Evolutionary conservation across 768 basidiomycete genomes (phyloP).

Genomic region (Naganishia vaughanmartiniae): DNA sequence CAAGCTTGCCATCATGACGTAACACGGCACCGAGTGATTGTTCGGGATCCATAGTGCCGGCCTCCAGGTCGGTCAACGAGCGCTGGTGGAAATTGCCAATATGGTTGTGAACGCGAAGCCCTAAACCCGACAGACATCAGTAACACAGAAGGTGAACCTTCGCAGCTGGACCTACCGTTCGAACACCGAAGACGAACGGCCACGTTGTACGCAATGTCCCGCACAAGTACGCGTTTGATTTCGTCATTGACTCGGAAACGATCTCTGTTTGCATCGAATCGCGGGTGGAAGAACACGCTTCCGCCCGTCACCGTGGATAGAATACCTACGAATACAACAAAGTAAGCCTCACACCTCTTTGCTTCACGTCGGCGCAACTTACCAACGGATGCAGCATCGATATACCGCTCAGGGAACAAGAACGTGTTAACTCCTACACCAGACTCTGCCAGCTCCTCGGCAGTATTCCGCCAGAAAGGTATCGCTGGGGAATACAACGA

Average conservation of each 20-base stretch:
- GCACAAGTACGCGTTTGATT: constrained; percentile 64
- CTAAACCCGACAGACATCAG: not conserved
- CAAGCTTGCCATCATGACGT: constrained; percentile 67
- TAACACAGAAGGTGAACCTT: not conserved
- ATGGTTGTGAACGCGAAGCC: constrained; percentile 42
- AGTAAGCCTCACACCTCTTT: not conserved
- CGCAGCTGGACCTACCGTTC: constrained; percentile 60
- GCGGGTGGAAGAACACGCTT: constrained; percentile 84
- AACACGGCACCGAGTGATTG: constrained; percentile 73
- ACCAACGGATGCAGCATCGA: constrained; percentile 87
- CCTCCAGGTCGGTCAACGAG: constrained; percentile 66
- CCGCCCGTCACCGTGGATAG: constrained; percentile 78
- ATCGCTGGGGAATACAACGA: constrained; percentile 75
- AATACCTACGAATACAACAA: constrained; percentile 55
- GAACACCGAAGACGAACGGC: constrained; percentile 79
- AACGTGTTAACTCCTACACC: constrained; percentile 90
- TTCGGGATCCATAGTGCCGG: constrained; percentile 77
- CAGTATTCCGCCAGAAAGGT: constrained; percentile 73
- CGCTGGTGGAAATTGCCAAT: constrained; percentile 53
- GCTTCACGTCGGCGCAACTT: constrained; percentile 34
- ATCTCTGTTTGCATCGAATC: constrained; percentile 74
- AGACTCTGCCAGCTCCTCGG: constrained; percentile 80
- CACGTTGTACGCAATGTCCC: constrained; percentile 76
- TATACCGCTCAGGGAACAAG: constrained; percentile 71
- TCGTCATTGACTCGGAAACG: constrained; percentile 68